Percentiles rank a stretch among this genome's conserved stretches.
Evolutionary conservation across 768 basidiomycete genomes (phyloP).

Genomic region (Strobilomyces dryophilus): DNA sequence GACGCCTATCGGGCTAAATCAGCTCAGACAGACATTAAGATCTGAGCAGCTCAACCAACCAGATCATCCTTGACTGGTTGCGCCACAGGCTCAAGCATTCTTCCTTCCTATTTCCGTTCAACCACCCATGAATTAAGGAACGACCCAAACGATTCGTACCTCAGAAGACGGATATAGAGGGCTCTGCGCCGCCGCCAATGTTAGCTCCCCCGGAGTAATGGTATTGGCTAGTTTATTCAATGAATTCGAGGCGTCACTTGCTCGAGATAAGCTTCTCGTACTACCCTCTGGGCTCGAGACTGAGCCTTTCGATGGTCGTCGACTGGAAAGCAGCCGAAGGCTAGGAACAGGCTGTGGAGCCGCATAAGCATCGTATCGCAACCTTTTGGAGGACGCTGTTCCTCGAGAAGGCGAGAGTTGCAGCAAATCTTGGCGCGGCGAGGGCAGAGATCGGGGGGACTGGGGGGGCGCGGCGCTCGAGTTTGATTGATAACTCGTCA

Average conservation of each 20-base stretch:
- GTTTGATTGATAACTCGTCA: slow-evolving; percentile 36
- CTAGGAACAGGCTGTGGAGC: slow-evolving; percentile 50
- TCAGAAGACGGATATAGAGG: slow-evolving; percentile 10
- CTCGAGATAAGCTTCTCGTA: slow-evolving; percentile 29
- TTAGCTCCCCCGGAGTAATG: slow-evolving; percentile 31
- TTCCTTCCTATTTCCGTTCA: slow-evolving; percentile 14
- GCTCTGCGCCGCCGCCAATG: slow-evolving; percentile 21
- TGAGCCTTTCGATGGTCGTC: slow-evolving; percentile 32
- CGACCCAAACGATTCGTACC: slow-evolving; percentile 12
- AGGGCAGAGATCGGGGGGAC: slow-evolving; percentile 8
- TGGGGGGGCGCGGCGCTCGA: neutral
- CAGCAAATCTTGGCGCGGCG: slow-evolving; percentile 16
- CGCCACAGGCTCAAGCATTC: neutral
- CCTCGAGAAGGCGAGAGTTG: slow-evolving; percentile 21
- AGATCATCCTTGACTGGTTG: slow-evolving; percentile 14
- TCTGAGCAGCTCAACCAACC: slow-evolving; percentile 12
- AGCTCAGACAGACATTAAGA: slow-evolving; percentile 2
- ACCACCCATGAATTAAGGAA: neutral
- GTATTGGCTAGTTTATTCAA: slow-evolving; percentile 23
- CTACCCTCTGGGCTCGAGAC: slow-evolving; percentile 34
- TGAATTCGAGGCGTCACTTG: slow-evolving; percentile 21
- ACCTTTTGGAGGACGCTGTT: slow-evolving; percentile 38
- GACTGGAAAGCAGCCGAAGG: slow-evolving; percentile 34
- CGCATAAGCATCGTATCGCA: slow-evolving; percentile 72
- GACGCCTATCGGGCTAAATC: slow-evolving; percentile 28